These are phyloP conservation scores for Planoprotostelium fungivorum DNA, from an alignment of 78 protist species.

Conservation along the genomic window DNA sequence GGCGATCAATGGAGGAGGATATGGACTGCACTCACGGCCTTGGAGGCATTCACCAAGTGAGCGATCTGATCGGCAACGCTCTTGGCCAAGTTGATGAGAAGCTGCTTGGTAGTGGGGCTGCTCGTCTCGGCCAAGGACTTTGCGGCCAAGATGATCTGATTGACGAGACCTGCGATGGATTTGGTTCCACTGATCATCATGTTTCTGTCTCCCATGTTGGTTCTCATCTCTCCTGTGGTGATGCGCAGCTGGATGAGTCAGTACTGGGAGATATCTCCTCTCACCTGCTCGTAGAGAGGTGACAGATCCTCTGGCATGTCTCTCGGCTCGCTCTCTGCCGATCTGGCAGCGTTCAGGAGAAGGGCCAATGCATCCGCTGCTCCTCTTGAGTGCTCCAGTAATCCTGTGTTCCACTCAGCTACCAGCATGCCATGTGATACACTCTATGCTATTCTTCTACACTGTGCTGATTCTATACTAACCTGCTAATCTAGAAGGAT, in stretches of 20 bases:
- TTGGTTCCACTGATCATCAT: neutral
- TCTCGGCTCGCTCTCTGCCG: neutral
- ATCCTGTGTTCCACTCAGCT: no score
- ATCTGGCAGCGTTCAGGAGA: neutral
- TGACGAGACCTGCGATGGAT: neutral
- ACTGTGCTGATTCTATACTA: no score
- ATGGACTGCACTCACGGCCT: no score
- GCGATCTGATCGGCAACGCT: conserved; percentile 43
- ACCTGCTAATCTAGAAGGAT: neutral
- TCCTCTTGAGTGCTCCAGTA: neutral
- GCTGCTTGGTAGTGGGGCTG: conserved; percentile 27
- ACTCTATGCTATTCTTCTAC: no score
- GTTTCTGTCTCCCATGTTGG: neutral
- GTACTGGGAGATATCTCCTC: neutral
- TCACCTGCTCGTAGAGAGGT: neutral
- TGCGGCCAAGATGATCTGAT: neutral
- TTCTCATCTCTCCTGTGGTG: neutral
- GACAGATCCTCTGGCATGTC: neutral
- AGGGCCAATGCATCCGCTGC: neutral
- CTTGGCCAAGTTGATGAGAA: conserved; percentile 28
- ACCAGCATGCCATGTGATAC: no score
- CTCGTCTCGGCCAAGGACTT: neutral
- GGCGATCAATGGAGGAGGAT: no score
- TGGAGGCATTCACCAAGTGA: conserved; percentile 36
- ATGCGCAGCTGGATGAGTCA: neutral